A percentile compares a stretch with the other conserved stretches of the same genome.
These are phyloP conservation scores for Hypocreales sp. DNA, from an alignment of 2,329 filamentous ascomycete species.

Conservation along the genomic window DNA sequence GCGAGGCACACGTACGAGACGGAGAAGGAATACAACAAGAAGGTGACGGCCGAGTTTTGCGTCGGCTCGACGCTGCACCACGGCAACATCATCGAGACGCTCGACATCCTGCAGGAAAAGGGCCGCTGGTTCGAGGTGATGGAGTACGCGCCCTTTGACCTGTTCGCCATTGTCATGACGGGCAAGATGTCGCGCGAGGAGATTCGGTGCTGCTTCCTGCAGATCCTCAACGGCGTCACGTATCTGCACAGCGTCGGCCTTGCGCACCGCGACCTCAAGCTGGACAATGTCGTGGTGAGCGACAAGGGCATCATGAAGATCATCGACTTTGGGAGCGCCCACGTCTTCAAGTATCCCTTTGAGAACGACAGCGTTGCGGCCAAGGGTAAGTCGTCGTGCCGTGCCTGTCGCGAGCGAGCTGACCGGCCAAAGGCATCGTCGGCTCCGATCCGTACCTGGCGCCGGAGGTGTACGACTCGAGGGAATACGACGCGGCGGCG, in stretches of 20 bases:
- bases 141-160: conserved; percentile 92
- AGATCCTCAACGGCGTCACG: conserved; percentile 86
- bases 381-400: conserved; percentile 45
- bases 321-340: conserved; percentile 95
- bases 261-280: conserved; percentile 85
- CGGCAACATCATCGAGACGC: conserved; percentile 94
- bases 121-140: conserved; percentile 96
- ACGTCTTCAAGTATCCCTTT: conserved; percentile 94
- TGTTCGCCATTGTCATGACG: conserved; percentile 98
- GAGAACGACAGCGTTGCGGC: conserved; percentile 46
- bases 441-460: conserved; percentile 89
- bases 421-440: conserved; percentile 54
- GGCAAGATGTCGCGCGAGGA: conserved; percentile 92
- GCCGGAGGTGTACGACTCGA: conserved; percentile 87
- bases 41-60: conserved; percentile 95
- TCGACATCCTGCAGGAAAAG: conserved; percentile 92
- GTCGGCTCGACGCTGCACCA: conserved; percentile 94
- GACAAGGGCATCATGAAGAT: conserved; percentile 97
- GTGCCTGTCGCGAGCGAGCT: too few species aligned
- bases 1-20: conserved; percentile 85
- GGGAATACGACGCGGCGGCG: conserved; percentile 84
- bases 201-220: conserved; percentile 78
- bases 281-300: conserved; percentile 97
- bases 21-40: conserved; percentile 93
- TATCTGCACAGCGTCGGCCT: conserved; percentile 92